A percentile compares a stretch with the other conserved stretches of the same genome.
These are phyloP conservation scores for Trichoderma sp. DNA, from an alignment of 2,329 filamentous ascomycete species.

Conservation along the genomic window DNA sequence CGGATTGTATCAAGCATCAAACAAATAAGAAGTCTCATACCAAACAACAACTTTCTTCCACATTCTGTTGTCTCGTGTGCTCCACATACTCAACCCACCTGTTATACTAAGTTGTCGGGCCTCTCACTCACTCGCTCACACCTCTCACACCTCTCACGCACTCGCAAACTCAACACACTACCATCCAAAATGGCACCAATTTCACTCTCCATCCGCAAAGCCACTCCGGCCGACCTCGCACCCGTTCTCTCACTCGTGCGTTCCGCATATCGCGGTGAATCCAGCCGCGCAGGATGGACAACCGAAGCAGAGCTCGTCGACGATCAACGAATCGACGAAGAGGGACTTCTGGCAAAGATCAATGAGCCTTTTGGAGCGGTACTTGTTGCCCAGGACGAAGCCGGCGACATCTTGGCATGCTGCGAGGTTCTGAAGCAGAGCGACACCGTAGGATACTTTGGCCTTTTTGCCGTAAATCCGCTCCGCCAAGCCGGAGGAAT, in stretches of 20 bases:
- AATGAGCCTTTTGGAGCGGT: constrained; percentile 35
- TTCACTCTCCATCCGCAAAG: constrained; percentile 37
- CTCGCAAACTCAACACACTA: background rate
- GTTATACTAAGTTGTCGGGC: background rate
- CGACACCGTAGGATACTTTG: constrained; percentile 26
- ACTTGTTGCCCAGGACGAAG: constrained; percentile 36
- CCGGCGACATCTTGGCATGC: constrained; percentile 38
- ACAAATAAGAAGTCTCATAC: background rate
- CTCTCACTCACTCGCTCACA: background rate
- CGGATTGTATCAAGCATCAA: background rate
- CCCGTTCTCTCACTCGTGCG: constrained; percentile 39
- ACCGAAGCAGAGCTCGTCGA: constrained; percentile 45
- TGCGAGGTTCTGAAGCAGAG: constrained; percentile 40
- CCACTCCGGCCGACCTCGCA: constrained; percentile 33
- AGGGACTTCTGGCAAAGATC: constrained; percentile 40
- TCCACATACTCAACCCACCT: background rate
- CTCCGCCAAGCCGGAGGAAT: constrained; percentile 42
- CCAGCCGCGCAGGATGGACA: constrained; percentile 44
- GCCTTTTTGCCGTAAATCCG: constrained; percentile 48
- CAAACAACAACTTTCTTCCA: background rate
- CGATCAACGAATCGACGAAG: constrained; percentile 42
- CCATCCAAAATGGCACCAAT: constrained; percentile 8
- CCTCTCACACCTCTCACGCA: background rate
- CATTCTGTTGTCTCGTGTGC: background rate
- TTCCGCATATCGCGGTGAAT: constrained; percentile 44